Evolutionary conservation across 192 early-diverging fungal genomes (phyloP).

Genomic region (Globomyces pollinis-pini): DNA sequence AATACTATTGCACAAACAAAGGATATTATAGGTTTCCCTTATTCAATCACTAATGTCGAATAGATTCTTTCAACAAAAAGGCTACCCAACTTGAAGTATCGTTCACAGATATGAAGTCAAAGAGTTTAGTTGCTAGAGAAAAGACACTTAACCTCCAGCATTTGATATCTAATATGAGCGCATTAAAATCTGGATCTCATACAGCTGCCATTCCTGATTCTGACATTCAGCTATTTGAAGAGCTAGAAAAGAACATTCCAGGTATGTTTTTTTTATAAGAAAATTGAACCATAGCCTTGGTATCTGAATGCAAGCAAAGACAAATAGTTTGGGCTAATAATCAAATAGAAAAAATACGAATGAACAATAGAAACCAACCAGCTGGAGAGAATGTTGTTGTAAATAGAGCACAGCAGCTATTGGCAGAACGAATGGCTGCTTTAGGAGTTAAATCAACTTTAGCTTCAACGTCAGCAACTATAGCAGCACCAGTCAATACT

Average conservation of each 20-base stretch:
- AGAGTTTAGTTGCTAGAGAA: not conserved
- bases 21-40: too few relatives aligned
- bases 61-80: not conserved
- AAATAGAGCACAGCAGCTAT: slow-evolving; percentile 30
- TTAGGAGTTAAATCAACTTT: slow-evolving; percentile 28
- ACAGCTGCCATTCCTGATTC: not conserved
- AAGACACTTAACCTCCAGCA: not conserved
- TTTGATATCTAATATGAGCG: not conserved
- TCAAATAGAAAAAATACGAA: not conserved
- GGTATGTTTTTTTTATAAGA: too few relatives aligned
- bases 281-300: too few relatives aligned
- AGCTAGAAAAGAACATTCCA: not conserved
- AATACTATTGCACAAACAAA: not conserved
- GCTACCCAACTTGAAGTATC: not conserved
- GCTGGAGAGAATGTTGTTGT: not conserved
- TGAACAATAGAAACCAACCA: not conserved
- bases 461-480: slow-evolving; percentile 1
- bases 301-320: not conserved
- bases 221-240: not conserved
- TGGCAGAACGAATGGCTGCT: slow-evolving; percentile 43
- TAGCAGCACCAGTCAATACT: slow-evolving; percentile 1
- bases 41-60: too few relatives aligned
- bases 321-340: not conserved
- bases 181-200: too few relatives aligned
- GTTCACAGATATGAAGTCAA: not conserved